These are phyloP conservation scores for Umbelopsis sp. DNA, from an alignment of 192 early-diverging fungal species.

Conservation along the genomic window DNA sequence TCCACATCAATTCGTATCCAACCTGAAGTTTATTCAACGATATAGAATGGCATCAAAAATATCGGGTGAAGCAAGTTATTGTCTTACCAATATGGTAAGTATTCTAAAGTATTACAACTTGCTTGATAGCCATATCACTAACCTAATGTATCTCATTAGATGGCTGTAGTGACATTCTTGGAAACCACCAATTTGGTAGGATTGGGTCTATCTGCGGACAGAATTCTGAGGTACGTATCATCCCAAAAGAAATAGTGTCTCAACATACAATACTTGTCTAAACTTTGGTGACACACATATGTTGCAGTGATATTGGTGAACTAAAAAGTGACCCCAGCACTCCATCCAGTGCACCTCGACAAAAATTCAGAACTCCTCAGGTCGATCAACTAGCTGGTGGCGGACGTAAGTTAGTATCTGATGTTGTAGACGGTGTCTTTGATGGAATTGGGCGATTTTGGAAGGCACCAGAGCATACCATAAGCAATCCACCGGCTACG, in stretches of 20 bases:
- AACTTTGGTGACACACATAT: background rate
- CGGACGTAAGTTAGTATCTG: constrained; percentile 48
- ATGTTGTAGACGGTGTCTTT: constrained; percentile 54
- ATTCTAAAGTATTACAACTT: background rate
- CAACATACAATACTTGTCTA: background rate
- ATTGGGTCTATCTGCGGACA: constrained; percentile 47
- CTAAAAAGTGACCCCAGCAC: background rate
- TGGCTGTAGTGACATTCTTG: constrained; percentile 50
- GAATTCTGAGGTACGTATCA: constrained; percentile 42
- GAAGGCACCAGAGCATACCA: constrained; percentile 23
- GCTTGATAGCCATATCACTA: background rate
- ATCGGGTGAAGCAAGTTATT: constrained; percentile 49
- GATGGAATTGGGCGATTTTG: constrained; percentile 48
- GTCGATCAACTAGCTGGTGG: constrained; percentile 20
- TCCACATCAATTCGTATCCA: constrained; percentile 70
- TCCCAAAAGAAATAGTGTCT: too few species aligned
- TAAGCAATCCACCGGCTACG: background rate
- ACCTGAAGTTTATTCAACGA: constrained; percentile 62
- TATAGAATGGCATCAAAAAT: constrained; percentile 43
- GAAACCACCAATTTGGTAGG: constrained; percentile 51
- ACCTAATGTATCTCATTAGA: constrained; percentile 23
- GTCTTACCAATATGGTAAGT: constrained; percentile 54
- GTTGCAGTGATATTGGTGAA: constrained; percentile 25
- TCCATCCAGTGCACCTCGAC: background rate
- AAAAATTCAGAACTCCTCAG: constrained; percentile 11